phyloP scores from a whole-genome alignment of 1,284 basidiomycete species.

The Phellopilus nigrolimitatus region DNA sequence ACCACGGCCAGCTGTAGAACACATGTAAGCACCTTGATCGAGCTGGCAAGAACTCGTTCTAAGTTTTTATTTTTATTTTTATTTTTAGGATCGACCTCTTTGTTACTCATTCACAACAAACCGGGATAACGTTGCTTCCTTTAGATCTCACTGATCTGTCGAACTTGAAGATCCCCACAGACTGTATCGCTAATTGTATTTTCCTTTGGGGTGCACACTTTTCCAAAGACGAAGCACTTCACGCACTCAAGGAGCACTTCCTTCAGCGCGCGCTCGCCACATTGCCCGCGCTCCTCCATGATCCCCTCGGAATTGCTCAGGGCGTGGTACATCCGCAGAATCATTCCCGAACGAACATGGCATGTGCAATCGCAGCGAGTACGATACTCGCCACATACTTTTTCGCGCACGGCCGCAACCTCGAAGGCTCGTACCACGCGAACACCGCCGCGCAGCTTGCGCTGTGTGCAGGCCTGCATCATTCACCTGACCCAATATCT shows the following conservation, averaged over 20 bases:
- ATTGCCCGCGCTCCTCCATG: slow-evolving; percentile 10
- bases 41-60: neutral
- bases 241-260: slow-evolving; percentile 1
- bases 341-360: neutral
- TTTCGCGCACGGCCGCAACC: slow-evolving; percentile 14
- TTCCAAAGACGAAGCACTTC: neutral
- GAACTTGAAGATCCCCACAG: neutral
- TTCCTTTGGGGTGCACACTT: slow-evolving; percentile 19
- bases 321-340: neutral
- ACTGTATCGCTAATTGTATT: neutral
- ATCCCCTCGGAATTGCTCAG: neutral
- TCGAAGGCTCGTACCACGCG: slow-evolving; percentile 19
- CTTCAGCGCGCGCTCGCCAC: slow-evolving; percentile 7
- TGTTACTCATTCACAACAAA: slow-evolving; percentile 16
- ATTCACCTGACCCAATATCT: slow-evolving; percentile 1
- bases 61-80: neutral
- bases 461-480: slow-evolving; percentile 14
- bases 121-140: slow-evolving; percentile 5
- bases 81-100: slow-evolving; percentile 10
- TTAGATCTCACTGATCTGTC: neutral
- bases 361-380: slow-evolving; percentile 7
- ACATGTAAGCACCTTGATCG: slow-evolving; percentile 1
- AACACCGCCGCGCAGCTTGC: slow-evolving; percentile 15
- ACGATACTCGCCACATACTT: slow-evolving; percentile 17
- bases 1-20: slow-evolving; percentile 2